phyloP scores from a whole-genome alignment of 208 protist species.

The Leptomonas pyrrhocoris region DNA sequence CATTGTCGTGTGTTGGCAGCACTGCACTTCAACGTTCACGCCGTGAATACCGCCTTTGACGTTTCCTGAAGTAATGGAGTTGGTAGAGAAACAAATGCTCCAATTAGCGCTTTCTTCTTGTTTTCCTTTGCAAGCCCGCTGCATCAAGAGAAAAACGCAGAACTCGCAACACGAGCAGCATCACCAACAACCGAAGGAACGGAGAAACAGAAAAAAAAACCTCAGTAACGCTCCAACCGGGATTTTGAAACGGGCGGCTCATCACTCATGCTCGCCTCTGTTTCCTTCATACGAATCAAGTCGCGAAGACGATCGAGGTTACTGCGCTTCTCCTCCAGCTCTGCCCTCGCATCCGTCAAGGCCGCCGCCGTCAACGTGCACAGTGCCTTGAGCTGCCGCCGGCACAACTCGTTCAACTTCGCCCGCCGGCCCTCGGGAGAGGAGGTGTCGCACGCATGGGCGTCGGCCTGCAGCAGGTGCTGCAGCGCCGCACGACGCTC shows the following conservation, averaged over 20 bases:
- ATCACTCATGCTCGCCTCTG: background rate
- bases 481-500: conserved; percentile 51
- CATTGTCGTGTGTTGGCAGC: too few relatives aligned
- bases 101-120: too few relatives aligned
- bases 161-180: background rate
- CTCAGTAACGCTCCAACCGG: background rate
- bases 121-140: too few relatives aligned
- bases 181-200: too few relatives aligned
- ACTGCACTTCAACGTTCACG: too few relatives aligned
- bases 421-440: conserved; percentile 26
- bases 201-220: background rate
- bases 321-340: conserved; percentile 41
- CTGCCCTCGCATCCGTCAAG: conserved; percentile 30
- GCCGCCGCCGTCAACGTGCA: conserved; percentile 52
- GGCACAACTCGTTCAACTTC: conserved; percentile 60
- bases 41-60: too few relatives aligned
- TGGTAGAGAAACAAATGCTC: too few relatives aligned
- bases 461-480: conserved; percentile 38
- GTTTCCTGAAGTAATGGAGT: too few relatives aligned
- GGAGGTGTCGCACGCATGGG: conserved; percentile 28
- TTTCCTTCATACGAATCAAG: conserved; percentile 2
- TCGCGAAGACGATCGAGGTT: conserved; percentile 29
- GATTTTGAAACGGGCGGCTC: conserved; percentile 9
- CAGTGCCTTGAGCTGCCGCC: conserved; percentile 71
- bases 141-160: too few relatives aligned